Evolutionary conservation across 768 basidiomycete species (phyloP).

Genomic region (Pseudohyphozyma bogoriensis): DNA sequence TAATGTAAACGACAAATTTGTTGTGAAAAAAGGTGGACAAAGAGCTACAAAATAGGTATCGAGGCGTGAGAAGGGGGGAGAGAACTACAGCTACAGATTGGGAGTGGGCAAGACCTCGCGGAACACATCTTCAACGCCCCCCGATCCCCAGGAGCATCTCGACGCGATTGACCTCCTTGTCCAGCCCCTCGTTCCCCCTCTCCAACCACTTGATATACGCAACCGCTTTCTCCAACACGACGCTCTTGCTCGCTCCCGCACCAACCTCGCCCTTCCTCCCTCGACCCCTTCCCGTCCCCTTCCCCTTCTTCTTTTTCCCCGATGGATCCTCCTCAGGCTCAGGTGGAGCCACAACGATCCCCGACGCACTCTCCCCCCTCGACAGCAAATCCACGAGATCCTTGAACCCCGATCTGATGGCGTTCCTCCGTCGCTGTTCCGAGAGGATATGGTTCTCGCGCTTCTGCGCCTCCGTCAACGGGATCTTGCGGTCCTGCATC

Average conservation of each 20-base stretch:
- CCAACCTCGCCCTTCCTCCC: constrained; percentile 24
- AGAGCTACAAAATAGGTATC: too few species aligned
- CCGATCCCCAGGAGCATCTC: constrained; percentile 42
- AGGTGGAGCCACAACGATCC: constrained; percentile 28
- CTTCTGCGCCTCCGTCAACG: constrained; percentile 68
- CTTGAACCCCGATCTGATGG: constrained; percentile 80
- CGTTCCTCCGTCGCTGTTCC: constrained; percentile 84
- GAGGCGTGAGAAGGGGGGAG: too few species aligned
- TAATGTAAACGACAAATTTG: too few species aligned
- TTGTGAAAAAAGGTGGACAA: too few species aligned
- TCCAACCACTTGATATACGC: constrained; percentile 82
- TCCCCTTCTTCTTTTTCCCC: constrained; percentile 50
- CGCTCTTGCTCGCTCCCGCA: constrained; percentile 54
- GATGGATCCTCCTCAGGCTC: constrained; percentile 43
- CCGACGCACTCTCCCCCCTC: constrained; percentile 52
- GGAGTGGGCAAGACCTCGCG: too few species aligned
- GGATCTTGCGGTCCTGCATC: background rate
- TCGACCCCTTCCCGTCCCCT: constrained; percentile 35
- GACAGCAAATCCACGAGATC: constrained; percentile 68
- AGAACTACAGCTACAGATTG: too few species aligned
- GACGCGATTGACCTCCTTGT: constrained; percentile 55
- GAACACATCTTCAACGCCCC: too few species aligned
- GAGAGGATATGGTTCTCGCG: constrained; percentile 92
- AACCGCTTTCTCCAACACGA: constrained; percentile 73
- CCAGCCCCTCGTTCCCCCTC: constrained; percentile 61